Conservation (phyloP, 768 basidiomycete species). For the Panaeolus cyanescens region DNA sequence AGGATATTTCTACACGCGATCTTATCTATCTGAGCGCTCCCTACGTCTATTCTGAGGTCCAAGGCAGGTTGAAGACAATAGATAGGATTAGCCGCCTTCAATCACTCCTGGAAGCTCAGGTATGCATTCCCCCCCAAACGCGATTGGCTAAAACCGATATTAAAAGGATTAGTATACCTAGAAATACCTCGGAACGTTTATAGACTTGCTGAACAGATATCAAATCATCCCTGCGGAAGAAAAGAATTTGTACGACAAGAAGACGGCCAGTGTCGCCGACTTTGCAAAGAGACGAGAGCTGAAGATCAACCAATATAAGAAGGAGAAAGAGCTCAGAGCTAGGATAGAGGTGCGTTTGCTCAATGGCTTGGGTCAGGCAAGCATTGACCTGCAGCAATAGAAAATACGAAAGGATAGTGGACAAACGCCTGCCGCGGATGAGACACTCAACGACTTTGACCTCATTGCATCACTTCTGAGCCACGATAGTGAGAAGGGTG, state of each 20-base stretch:
- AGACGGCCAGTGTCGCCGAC: constrained; percentile 54
- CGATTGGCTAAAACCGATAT: constrained; percentile 7
- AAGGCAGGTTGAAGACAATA: constrained; percentile 56
- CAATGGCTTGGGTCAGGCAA: background rate
- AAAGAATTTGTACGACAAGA: constrained; percentile 52
- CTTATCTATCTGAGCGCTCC: constrained; percentile 77
- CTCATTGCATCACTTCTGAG: constrained; percentile 62
- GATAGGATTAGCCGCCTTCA: constrained; percentile 60
- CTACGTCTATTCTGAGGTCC: constrained; percentile 65
- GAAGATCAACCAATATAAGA: constrained; percentile 90
- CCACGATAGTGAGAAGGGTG: constrained; percentile 32
- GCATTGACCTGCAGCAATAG: constrained; percentile 29
- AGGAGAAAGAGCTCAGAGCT: constrained; percentile 77
- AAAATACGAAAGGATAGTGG: constrained; percentile 55
- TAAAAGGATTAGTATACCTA: constrained; percentile 31
- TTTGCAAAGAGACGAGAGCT: constrained; percentile 74
- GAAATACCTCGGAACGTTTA: constrained; percentile 50
- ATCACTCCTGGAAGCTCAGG: constrained; percentile 58
- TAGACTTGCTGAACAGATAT: constrained; percentile 60
- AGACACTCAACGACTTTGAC: constrained; percentile 53
- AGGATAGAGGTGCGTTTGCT: constrained; percentile 61
- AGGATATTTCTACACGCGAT: constrained; percentile 80
- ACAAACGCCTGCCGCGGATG: constrained; percentile 32
- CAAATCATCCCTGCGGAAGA: constrained; percentile 65
- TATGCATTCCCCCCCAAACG: constrained; percentile 30